phyloP scores from a whole-genome alignment of 305 asterid species.

The Nicotiana rustica region DNA sequence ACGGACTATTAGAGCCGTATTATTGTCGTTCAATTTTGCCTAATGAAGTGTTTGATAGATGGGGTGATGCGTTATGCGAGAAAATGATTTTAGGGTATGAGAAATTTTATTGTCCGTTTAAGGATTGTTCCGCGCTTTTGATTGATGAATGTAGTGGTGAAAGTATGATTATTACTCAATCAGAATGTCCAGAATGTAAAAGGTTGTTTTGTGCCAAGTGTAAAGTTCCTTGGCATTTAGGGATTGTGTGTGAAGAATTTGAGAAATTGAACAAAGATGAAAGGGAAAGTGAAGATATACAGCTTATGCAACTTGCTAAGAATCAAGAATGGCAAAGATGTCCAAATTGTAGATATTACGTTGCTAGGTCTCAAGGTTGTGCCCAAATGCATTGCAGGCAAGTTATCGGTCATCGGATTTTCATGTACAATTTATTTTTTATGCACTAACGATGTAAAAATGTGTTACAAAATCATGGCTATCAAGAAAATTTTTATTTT shows the following conservation, averaged over 20 bases:
- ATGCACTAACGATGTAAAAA: too few relatives aligned
- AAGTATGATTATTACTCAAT: slow-evolving; percentile 28
- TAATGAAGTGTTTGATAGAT: slow-evolving; percentile 59
- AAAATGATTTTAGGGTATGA: slow-evolving; percentile 55
- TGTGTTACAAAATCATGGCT: too few relatives aligned
- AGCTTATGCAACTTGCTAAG: slow-evolving; percentile 66
- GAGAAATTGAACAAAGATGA: slow-evolving; percentile 55
- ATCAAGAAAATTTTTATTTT: too few relatives aligned
- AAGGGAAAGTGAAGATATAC: slow-evolving; percentile 63
- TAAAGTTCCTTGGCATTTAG: slow-evolving; percentile 75
- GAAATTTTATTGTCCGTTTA: slow-evolving; percentile 73
- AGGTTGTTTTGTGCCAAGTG: slow-evolving; percentile 71
- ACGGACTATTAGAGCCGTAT: slow-evolving; percentile 57
- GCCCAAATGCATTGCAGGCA: slow-evolving; percentile 73
- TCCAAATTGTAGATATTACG: slow-evolving; percentile 56
- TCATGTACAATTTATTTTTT: too few relatives aligned
- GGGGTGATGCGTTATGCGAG: slow-evolving; percentile 77
- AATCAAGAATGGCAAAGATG: slow-evolving; percentile 65
- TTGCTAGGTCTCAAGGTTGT: slow-evolving; percentile 70
- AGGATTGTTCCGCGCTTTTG: slow-evolving; percentile 71
- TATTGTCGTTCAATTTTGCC: slow-evolving; percentile 64
- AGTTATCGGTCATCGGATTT: neutral
- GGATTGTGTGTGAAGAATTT: slow-evolving; percentile 59
- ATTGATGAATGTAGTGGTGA: slow-evolving; percentile 43
- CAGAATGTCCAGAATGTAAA: slow-evolving; percentile 69